A percentile compares a stretch with the other conserved stretches of the same genome.
Evolutionary conservation across 768 basidiomycete species (phyloP).

Genomic region (Podaxis rugospora): DNA sequence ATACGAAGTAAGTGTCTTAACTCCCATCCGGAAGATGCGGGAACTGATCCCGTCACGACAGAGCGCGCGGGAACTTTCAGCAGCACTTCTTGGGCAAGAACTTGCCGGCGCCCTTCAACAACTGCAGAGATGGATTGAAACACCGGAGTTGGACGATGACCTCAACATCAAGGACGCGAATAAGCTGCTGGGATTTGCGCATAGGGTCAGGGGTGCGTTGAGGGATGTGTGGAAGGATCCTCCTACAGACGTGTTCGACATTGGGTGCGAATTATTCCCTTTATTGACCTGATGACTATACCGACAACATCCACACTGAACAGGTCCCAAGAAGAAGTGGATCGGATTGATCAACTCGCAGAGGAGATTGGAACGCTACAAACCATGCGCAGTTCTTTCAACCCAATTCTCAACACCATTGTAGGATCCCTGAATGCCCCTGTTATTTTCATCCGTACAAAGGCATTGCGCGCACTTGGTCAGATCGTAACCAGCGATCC

Average conservation of each 20-base stretch:
- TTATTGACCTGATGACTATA: not conserved
- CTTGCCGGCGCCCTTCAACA: slow-evolving; percentile 66
- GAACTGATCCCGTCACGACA: slow-evolving; percentile 22
- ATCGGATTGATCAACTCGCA: slow-evolving; percentile 62
- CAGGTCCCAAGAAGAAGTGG: slow-evolving; percentile 69
- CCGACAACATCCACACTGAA: not conserved
- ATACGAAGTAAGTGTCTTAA: slow-evolving; percentile 55
- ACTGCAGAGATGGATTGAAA: slow-evolving; percentile 45
- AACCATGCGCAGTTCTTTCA: slow-evolving; percentile 73
- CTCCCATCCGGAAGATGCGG: not conserved
- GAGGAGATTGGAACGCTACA: slow-evolving; percentile 79
- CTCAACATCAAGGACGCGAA: slow-evolving; percentile 35
- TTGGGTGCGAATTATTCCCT: slow-evolving; percentile 47
- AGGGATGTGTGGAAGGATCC: slow-evolving; percentile 72
- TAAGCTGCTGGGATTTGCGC: slow-evolving; percentile 46
- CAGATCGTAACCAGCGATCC: slow-evolving; percentile 90
- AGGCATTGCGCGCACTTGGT: slow-evolving; percentile 86
- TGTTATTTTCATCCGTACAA: slow-evolving; percentile 89
- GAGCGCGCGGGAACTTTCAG: slow-evolving; percentile 83
- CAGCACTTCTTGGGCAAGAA: slow-evolving; percentile 79
- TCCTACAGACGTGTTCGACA: slow-evolving; percentile 72
- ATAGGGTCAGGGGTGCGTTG: slow-evolving; percentile 57
- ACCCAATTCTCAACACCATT: slow-evolving; percentile 77
- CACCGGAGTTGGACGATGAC: slow-evolving; percentile 41
- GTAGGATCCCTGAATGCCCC: slow-evolving; percentile 78